Evolutionary conservation across 495 filamentous ascomycete genomes (phyloP), one percentile per base, ranked within the genome.

Genomic region (Penicillium lagena): DNA sequence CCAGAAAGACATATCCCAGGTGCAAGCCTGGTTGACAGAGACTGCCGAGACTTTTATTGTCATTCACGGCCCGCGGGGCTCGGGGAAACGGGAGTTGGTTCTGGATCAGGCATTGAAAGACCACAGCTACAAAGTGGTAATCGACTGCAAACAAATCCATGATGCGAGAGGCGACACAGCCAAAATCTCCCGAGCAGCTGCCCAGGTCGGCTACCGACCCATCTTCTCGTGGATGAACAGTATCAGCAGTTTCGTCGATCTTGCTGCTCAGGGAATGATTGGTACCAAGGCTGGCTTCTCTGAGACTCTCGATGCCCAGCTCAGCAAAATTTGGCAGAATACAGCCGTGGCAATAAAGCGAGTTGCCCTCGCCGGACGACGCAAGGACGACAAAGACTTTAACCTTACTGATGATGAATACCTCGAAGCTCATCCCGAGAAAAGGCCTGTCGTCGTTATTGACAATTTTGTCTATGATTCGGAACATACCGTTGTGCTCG

Each of bases 141-240:
- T 98, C 39, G 93, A 98, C 63, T 97, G 91, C 70, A 96, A 95
- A 59, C 83, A 87, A 4, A 87, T 97, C 12, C 83, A 90, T 43
- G 91, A 98, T 56, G 90, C 93, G 2, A 81, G 86, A 27, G 93
- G 93, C 0, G 93, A 98, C 61, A 81, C 82, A n/a, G 80, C 81
- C 3, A 95, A 87, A 7, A 96, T 98, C 42, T 71, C 75, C 43
- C 82, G 85, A 38, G 85, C 89, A 2, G 94, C 94, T 2, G 61
- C 67, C 6, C 79, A 91, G 54, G 93, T 97, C 43, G 93, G 93
- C 33, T 98, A 97, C 54, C 73, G 89, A 1, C 93, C 93, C 0
- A 78, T 98, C 7, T 98, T 98, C 62, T 91, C 87, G 0, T 98
- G 89, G 87, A 83, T 93, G 71, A 98, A 98, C 61, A 95, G 82